Evolutionary conservation across 1,284 basidiomycete species (phyloP), one percentile per base, ranked within the genome.

Genomic region (Volvariella volvacea): DNA sequence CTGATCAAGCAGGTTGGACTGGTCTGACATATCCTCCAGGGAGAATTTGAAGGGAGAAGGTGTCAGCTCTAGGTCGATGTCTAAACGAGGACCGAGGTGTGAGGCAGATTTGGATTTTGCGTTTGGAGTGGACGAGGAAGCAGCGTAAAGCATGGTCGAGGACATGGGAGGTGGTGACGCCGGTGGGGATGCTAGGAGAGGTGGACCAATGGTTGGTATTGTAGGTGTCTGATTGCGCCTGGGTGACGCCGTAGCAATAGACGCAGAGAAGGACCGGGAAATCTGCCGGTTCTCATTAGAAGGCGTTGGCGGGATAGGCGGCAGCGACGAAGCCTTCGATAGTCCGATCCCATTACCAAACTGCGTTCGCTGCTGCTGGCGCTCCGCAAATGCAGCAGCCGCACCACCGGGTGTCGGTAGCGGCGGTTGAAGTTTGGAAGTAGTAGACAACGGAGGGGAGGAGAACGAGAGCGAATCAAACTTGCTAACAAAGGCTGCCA

Each of bases 401-500:
- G 74, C 73, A n/a, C 75, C 73, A 16, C 77, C 70, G 7, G 71
- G 67, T 4, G 63, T 66, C 3, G 73, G 73, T 63, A 68, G 68
- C 1, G 67, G 68, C 12, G 61, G 68, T 37, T 70, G 67, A 15
- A 70, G 56, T 28, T 6, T 67, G 46, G 67, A 60, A 17, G 50
- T 31, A 38, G 30, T 55, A 38, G 62, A 48, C 1, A 64, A 50
- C 6, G 68, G 55, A 1, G 71, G 58, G 12, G 59, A 10, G 3
- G 65, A 62, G 2, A 68, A 53, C 4, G 65, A 70, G 3, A 80
- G 61, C 2, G 83, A 74, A 59, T 90, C 87, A 54, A 89, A 88
- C 58, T 81, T 84, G 58, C 68, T 72, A 25, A 90, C 87, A 52
- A 90, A 90, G 2, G 83, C 73, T 1, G 82, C 74, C 22, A 90